Evolutionary conservation across 257 asterid species (phyloP), one percentile per base, ranked within the genome.

Genomic region (Leptodermis oblonga): DNA sequence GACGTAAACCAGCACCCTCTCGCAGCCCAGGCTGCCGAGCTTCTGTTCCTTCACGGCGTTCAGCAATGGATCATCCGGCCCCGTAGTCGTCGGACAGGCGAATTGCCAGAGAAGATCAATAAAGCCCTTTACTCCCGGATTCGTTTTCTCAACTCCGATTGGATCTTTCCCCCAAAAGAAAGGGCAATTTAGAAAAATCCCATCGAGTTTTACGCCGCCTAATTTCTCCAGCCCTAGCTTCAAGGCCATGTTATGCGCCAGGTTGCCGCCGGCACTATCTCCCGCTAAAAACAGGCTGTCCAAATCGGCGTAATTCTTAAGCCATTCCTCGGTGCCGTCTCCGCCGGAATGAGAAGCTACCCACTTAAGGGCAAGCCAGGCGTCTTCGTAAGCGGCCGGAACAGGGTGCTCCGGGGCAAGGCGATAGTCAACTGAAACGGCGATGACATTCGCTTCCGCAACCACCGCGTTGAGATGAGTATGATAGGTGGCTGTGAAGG

Each of bases 221-320:
- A 77, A 34, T 0, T 74, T 65, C 56, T 85, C 87, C 31, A 58
- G 11, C 31, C 90, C 94, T 26, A 77, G 51, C 61, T 81, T 83
- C 26, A 84, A 36, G 0, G 79, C 87, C 62, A 84, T 41, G 58
- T 79, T 42, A 64, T 87, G 92, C 0, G 87, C 86, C 3, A 89
- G 70, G 65, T 77, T 89, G 1, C 62, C 95, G 0, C 95, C 96
- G 1, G 95, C 87, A 49, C 96, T 87, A 41, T 89, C 96, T 4
- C 96, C 96, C 0, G 83, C 87, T 3, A 87, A 36, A 23, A 42
- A 87, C 3, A 89, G 79, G 0, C 82, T 84, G 4, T 69, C 46
- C 11, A 80, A 68, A 78, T 89, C 92, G 0, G 82, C 92, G 58
- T 71, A 70, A 0, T 81, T 79, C 7, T 36, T 75, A 0, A 89